These are phyloP conservation scores for Suhomyces atakaporum DNA, from an alignment of 1,139 yeast genomes.

Conservation along the genomic window DNA sequence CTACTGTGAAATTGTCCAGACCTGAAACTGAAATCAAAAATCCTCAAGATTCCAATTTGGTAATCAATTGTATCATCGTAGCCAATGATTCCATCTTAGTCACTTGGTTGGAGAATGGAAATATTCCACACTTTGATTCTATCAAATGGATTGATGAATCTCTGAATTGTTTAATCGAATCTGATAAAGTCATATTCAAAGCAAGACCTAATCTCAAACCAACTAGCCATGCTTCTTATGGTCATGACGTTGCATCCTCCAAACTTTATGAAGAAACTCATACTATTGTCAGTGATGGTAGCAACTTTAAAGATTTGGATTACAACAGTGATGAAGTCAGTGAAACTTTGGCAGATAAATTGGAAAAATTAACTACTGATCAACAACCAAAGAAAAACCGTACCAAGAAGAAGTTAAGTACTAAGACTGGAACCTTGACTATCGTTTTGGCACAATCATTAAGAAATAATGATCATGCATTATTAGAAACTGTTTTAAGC, in stretches of 20 bases:
- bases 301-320: slow-evolving; percentile 57
- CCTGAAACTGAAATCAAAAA: slow-evolving; percentile 41
- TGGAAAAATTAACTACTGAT: slow-evolving; percentile 44
- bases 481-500: slow-evolving; percentile 77
- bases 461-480: slow-evolving; percentile 67
- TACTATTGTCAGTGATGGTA: slow-evolving; percentile 66
- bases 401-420: slow-evolving; percentile 28
- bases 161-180: slow-evolving; percentile 24
- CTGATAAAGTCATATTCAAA: slow-evolving; percentile 38
- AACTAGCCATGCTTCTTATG: slow-evolving; percentile 46
- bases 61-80: slow-evolving; percentile 42
- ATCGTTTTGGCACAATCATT: slow-evolving; percentile 70
- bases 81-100: slow-evolving; percentile 45
- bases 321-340: slow-evolving; percentile 41
- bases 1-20: slow-evolving; percentile 45
- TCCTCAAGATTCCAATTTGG: slow-evolving; percentile 37
- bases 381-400: slow-evolving; percentile 24
- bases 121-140: slow-evolving; percentile 63
- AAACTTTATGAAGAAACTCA: slow-evolving; percentile 68
- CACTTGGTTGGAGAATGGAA: slow-evolving; percentile 75
- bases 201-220: slow-evolving; percentile 37
- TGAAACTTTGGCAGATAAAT: slow-evolving; percentile 64
- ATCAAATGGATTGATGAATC: slow-evolving; percentile 53
- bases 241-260: slow-evolving; percentile 74
- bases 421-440: slow-evolving; percentile 63